Percentiles rank a stretch among this genome's conserved stretches.
These are phyloP conservation scores for Mantamonas sphyraenae DNA, from an alignment of 78 protist species.

Conservation along the genomic window DNA sequence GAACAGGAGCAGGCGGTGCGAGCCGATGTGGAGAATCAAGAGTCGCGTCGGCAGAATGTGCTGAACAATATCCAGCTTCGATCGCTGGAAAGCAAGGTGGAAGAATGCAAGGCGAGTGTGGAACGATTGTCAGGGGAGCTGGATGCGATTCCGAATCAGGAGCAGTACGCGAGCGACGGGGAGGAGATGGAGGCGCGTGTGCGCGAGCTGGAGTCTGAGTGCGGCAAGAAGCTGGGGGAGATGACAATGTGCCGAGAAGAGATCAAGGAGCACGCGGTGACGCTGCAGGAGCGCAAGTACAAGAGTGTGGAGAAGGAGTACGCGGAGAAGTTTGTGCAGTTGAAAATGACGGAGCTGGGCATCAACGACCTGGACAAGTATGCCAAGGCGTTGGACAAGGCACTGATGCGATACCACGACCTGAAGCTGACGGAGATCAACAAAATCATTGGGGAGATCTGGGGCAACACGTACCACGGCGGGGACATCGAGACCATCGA, in stretches of 20 bases:
- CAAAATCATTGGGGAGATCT: constrained; percentile 69
- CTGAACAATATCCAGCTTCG: too few relatives aligned
- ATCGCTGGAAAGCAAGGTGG: too few relatives aligned
- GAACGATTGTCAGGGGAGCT: too few relatives aligned
- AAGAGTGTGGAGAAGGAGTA: neutral
- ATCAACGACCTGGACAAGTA: constrained; percentile 42
- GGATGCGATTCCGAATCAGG: too few relatives aligned
- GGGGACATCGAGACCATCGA: constrained; percentile 92
- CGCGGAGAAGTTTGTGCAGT: constrained; percentile 1
- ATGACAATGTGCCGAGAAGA: neutral
- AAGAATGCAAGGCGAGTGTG: too few relatives aligned
- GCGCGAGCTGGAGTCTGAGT: neutral
- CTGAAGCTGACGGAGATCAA: constrained; percentile 92
- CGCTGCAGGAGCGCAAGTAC: neutral
- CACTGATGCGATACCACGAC: constrained; percentile 69
- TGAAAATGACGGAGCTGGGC: constrained; percentile 19
- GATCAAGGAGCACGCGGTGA: neutral
- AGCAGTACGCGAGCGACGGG: too few relatives aligned
- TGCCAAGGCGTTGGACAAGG: constrained; percentile 23
- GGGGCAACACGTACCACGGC: constrained; percentile 82
- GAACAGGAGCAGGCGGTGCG: too few relatives aligned
- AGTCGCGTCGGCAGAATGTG: too few relatives aligned
- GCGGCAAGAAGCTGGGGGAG: neutral
- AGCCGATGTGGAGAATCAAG: too few relatives aligned
- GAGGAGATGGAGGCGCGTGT: too few relatives aligned